Base-by-base conservation (phyloP, 2,329 filamentous ascomycete species). In the Bipolaris bicolor region DNA sequence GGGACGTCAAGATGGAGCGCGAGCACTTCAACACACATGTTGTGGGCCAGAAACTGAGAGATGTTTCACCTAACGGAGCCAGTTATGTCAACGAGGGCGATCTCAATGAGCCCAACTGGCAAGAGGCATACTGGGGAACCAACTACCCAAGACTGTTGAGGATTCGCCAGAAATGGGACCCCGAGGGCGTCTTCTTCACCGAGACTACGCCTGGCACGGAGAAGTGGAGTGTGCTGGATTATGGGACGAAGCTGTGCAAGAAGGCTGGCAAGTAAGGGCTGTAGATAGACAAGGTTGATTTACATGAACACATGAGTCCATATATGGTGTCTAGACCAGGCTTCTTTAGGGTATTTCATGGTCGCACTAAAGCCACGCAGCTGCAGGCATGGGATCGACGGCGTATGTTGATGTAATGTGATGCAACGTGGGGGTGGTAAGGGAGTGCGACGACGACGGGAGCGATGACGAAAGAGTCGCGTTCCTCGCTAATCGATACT, bases 31-130 rank as follows among this genome's bases (percentile, higher is more conserved):
- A 74, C 48, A 76, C 73, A 1, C 66, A 75, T 22, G 62, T 74
- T 5, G 53, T 74, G 7, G 72, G 71, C 3, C 66, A 69, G 62
- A 63, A 60, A 7, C 10, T 76, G 41, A 61, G 73, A 41, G 67
- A 72, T n/a, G 73, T 67, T 7, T 66, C 59, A 7, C 72, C 70
- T 1, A 39, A 63, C 36, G 72, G 73, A 22, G 73, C 71, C n/a
- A 67, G 68, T 7, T 76, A 76, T 44, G 73, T 76, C 16, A 76
- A 76, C 36, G 73, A 75, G 58, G 73, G 73, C 11, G 72, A 76
- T 60, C 54, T 76, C 15, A 63, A 76, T 36, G 74, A 76, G 57
- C 73, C 73, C 1, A 67, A 75, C 55, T 77, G 72, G 72, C 73
- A 76, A 39, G 54, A 69, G 31, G 61, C 71, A 22, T 76, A 74